These are phyloP conservation scores for Penicillium expansum DNA, from an alignment of 2,329 filamentous ascomycete genomes.

Conservation along the genomic window DNA sequence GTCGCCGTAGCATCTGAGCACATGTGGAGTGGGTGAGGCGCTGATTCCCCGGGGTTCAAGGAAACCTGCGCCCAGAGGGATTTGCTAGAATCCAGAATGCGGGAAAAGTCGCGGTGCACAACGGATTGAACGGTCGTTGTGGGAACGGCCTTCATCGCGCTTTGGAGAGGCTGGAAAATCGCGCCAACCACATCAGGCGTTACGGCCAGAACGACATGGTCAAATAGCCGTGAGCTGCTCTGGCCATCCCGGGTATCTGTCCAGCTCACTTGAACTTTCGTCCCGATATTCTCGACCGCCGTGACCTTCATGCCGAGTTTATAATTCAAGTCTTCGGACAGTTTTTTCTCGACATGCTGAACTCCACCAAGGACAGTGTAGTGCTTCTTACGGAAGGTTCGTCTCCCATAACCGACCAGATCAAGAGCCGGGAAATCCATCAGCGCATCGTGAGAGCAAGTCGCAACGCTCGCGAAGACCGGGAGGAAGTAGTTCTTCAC, in stretches of 20 bases:
- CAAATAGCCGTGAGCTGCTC: conserved; percentile 43
- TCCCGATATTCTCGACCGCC: conserved; percentile 17
- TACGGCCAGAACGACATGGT: conserved; percentile 55
- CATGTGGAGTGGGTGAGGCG: conserved; percentile 8
- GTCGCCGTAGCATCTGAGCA: conserved; percentile 3
- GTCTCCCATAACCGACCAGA: conserved; percentile 51
- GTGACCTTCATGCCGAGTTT: conserved; percentile 37
- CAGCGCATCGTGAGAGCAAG: conserved; percentile 53
- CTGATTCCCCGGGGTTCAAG: not conserved
- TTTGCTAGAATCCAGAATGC: conserved; percentile 8
- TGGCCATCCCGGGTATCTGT: conserved; percentile 10
- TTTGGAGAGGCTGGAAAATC: conserved; percentile 47
- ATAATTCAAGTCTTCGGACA: conserved; percentile 45
- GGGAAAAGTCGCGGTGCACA: conserved; percentile 39
- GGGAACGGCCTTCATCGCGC: conserved; percentile 17
- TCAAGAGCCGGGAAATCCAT: conserved; percentile 55
- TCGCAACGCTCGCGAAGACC: conserved; percentile 54
- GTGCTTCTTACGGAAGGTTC: conserved; percentile 49
- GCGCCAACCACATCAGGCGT: conserved; percentile 51
- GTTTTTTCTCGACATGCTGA: conserved; percentile 48
- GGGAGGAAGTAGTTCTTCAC: conserved; percentile 53
- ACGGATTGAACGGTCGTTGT: conserved; percentile 40
- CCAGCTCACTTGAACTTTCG: conserved; percentile 23
- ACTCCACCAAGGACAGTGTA: conserved; percentile 54
- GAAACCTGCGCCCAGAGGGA: conserved; percentile 6